These are phyloP conservation scores for Blastocrithidia nonstop DNA, from an alignment of 208 protist genomes.

Conservation along the genomic window DNA sequence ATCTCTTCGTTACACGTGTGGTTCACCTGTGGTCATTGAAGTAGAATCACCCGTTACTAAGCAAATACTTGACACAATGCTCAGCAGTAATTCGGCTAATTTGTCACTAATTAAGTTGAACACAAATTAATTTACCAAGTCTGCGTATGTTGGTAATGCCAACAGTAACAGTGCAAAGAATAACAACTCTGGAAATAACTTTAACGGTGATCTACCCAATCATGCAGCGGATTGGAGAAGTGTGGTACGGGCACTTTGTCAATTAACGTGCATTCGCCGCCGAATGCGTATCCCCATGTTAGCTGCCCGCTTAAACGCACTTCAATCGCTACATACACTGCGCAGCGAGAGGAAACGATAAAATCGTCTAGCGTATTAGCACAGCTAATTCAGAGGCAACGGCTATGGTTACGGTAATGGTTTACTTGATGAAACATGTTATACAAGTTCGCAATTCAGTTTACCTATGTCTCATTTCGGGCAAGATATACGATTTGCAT, in stretches of 20 bases:
- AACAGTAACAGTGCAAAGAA: slow-evolving; percentile 1
- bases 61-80: slow-evolving; percentile 22
- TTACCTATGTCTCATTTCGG: too few relatives aligned
- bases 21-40: slow-evolving; percentile 23
- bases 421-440: too few relatives aligned
- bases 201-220: background rate
- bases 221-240: slow-evolving; percentile 19
- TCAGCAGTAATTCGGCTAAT: too few relatives aligned
- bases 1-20: slow-evolving; percentile 13
- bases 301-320: slow-evolving; percentile 47
- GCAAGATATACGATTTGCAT: too few relatives aligned
- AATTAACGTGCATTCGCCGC: slow-evolving; percentile 40
- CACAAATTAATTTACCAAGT: too few relatives aligned
- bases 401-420: too few relatives aligned
- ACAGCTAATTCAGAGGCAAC: too few relatives aligned
- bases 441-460: too few relatives aligned
- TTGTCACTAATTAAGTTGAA: too few relatives aligned
- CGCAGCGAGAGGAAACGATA: too few relatives aligned
- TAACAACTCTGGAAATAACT: slow-evolving; percentile 3
- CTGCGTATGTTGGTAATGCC: too few relatives aligned
- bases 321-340: slow-evolving; percentile 46
- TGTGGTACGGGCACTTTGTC: slow-evolving; percentile 41
- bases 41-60: slow-evolving; percentile 34
- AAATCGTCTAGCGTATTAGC: too few relatives aligned
- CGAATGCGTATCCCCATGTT: slow-evolving; percentile 72